Percentiles rank a stretch among this genome's conserved stretches.
These are phyloP conservation scores for Grammothele lineata DNA, from an alignment of 768 basidiomycete species.

Conservation along the genomic window DNA sequence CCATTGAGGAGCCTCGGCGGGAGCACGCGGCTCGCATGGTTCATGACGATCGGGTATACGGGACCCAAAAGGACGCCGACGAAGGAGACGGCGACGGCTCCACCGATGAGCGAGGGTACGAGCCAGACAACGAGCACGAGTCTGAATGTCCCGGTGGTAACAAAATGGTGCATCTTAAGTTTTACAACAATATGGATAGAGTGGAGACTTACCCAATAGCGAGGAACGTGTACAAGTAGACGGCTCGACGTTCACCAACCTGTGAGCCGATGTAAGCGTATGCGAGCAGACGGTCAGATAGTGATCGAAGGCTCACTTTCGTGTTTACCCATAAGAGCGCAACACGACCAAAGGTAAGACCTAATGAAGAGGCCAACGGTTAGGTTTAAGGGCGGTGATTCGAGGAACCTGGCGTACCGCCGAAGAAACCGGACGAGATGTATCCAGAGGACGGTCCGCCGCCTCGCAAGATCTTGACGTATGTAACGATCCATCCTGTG, in stretches of 20 bases:
- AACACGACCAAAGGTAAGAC: slow-evolving; percentile 50
- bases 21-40: slow-evolving; percentile 37
- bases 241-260: slow-evolving; percentile 34
- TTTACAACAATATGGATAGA: background rate
- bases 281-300: background rate
- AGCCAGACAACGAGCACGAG: slow-evolving; percentile 58
- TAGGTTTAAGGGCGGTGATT: background rate
- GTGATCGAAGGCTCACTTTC: slow-evolving; percentile 23
- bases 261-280: slow-evolving; percentile 8
- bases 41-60: slow-evolving; percentile 42
- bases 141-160: slow-evolving; percentile 28
- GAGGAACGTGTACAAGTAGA: slow-evolving; percentile 33
- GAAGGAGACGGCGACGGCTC: slow-evolving; percentile 49
- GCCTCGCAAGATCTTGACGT: slow-evolving; percentile 38
- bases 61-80: slow-evolving; percentile 51
- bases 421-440: slow-evolving; percentile 47
- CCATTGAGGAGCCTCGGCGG: slow-evolving; percentile 39
- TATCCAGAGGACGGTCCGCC: slow-evolving; percentile 47
- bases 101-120: slow-evolving; percentile 47
- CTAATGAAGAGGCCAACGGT: slow-evolving; percentile 19
- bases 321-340: slow-evolving; percentile 47
- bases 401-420: slow-evolving; percentile 21
- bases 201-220: slow-evolving; percentile 31
- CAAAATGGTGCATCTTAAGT: background rate
- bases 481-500: slow-evolving; percentile 54